These are phyloP conservation scores for Curvularia verruculosa DNA, from an alignment of 2,329 filamentous ascomycete genomes.

Conservation along the genomic window DNA sequence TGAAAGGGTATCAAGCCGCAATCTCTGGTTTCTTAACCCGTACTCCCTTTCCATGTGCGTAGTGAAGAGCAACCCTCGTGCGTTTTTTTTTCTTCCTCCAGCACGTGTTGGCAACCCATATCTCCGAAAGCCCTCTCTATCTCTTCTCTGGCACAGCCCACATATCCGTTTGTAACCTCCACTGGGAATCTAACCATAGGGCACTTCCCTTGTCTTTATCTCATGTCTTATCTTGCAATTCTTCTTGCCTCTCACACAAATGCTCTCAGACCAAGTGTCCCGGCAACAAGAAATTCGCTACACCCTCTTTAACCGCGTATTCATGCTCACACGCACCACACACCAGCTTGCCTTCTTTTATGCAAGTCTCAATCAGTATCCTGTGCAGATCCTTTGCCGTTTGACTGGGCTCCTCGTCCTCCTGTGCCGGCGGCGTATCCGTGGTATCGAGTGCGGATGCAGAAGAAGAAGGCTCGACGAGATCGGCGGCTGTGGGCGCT, in stretches of 20 bases:
- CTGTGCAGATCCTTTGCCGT: conserved; percentile 78
- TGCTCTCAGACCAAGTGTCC: conserved; percentile 77
- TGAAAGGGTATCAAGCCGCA: conserved; percentile 37
- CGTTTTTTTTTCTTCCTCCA: not conserved
- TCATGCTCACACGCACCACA: conserved; percentile 93
- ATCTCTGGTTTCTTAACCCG: not conserved
- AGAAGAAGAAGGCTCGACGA: conserved; percentile 28
- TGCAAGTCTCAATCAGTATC: conserved; percentile 85
- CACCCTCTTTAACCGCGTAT: conserved; percentile 93
- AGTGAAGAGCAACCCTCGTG: not conserved
- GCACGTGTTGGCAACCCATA: not conserved
- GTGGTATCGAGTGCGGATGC: not conserved
- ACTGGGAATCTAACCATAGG: not conserved
- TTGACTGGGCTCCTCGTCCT: conserved; percentile 68
- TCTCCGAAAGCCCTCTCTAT: not conserved
- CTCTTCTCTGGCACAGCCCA: not conserved
- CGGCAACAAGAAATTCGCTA: conserved; percentile 93
- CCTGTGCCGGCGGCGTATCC: conserved; percentile 39
- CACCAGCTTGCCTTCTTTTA: conserved; percentile 84
- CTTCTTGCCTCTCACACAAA: not conserved
- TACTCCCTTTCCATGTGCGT: conserved; percentile 1
- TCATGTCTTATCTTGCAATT: not conserved
- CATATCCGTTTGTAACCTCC: not conserved
- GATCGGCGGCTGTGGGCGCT: conserved; percentile 40
- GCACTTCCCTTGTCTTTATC: not conserved